Conservation (phyloP, 1,139 yeast genomes). For the Suhomyces kunorum region DNA sequence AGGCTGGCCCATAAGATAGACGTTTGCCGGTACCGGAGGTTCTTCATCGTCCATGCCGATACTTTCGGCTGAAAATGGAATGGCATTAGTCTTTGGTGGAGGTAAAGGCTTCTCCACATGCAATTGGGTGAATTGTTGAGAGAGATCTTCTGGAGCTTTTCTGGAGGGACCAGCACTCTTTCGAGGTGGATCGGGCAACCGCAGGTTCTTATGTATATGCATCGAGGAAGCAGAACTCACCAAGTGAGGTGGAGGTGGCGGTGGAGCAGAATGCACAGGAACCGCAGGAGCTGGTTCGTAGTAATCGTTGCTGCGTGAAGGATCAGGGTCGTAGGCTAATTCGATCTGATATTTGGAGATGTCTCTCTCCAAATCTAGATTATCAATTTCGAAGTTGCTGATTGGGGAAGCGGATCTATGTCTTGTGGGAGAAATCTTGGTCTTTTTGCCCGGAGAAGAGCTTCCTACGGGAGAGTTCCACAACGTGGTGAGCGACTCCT, state of each 20-base stretch:
- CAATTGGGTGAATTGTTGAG: constrained; percentile 6
- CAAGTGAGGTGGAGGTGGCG: constrained; percentile 14
- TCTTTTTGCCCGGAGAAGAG: constrained; percentile 8
- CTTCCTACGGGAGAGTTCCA: constrained; percentile 20
- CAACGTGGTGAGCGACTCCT: constrained; percentile 36
- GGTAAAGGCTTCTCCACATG: constrained; percentile 7
- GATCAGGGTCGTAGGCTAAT: constrained; percentile 9
- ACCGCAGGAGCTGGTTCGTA: constrained; percentile 21
- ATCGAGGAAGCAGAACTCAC: constrained; percentile 1
- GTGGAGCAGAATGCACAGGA: constrained; percentile 16
- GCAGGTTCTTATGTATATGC: constrained; percentile 4
- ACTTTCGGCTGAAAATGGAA: constrained; percentile 50
- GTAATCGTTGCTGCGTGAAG: constrained; percentile 12
- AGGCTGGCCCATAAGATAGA: constrained; percentile 38
- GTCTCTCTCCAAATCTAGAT: constrained; percentile 25
- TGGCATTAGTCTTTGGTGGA: constrained; percentile 13
- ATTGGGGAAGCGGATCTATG: constrained; percentile 21
- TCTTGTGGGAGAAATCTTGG: constrained; percentile 6
- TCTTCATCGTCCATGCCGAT: constrained; percentile 38
- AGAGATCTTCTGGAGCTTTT: constrained; percentile 6
- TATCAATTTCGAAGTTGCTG: constrained; percentile 21
- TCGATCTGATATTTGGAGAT: constrained; percentile 13
- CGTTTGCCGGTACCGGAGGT: constrained; percentile 36
- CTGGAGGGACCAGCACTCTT: background rate
- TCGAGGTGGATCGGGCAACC: constrained; percentile 3